A percentile compares a stretch with the other conserved stretches of the same genome.
Evolutionary conservation across 106 monocot species (phyloP).

Genomic region (Ottelia alismoides): DNA sequence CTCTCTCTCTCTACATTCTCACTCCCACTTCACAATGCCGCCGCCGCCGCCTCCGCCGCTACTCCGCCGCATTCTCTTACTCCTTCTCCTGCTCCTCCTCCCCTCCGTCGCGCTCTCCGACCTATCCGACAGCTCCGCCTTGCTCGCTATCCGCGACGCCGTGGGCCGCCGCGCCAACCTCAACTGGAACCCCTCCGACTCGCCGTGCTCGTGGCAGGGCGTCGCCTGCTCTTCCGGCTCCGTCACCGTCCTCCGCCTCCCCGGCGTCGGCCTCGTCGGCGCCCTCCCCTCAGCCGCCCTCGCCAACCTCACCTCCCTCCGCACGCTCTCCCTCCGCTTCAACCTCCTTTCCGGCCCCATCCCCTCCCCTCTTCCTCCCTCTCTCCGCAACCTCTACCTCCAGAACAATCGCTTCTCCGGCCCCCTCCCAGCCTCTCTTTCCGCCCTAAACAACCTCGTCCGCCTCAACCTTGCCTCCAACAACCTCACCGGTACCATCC

Average conservation of each 20-base stretch:
- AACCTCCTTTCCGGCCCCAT: conserved; percentile 30
- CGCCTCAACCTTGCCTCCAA: conserved; percentile 28
- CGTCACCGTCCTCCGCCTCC: conserved; percentile 28
- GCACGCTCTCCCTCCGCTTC: conserved; percentile 25
- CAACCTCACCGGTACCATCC: conserved; percentile 26
- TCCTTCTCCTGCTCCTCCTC: conserved; percentile 10
- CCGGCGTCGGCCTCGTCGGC: conserved; percentile 33
- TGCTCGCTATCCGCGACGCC: conserved; percentile 22
- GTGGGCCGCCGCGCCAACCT: conserved; percentile 11
- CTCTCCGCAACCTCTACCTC: conserved; percentile 29
- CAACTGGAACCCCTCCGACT: conserved; percentile 19
- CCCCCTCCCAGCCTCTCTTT: conserved; percentile 12
- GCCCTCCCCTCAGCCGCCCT: conserved; percentile 10
- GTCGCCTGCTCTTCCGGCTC: conserved; percentile 16
- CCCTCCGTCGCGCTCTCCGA: conserved; percentile 6
- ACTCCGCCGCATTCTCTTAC: too few relatives aligned
- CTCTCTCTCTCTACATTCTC: too few relatives aligned
- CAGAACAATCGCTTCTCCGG: conserved; percentile 28
- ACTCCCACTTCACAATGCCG: too few relatives aligned
- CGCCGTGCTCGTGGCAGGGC: conserved; percentile 30
- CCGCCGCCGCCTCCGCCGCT: too few relatives aligned
- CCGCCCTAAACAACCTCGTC: conserved; percentile 6
- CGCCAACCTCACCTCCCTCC: conserved; percentile 28
- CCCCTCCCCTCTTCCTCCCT: conserved; percentile 17
- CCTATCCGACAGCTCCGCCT: conserved; percentile 14